Percentiles rank a stretch among this genome's conserved stretches.
phyloP scores from a whole-genome alignment of 139 green algal genomes.

The Chlorella sp. region DNA sequence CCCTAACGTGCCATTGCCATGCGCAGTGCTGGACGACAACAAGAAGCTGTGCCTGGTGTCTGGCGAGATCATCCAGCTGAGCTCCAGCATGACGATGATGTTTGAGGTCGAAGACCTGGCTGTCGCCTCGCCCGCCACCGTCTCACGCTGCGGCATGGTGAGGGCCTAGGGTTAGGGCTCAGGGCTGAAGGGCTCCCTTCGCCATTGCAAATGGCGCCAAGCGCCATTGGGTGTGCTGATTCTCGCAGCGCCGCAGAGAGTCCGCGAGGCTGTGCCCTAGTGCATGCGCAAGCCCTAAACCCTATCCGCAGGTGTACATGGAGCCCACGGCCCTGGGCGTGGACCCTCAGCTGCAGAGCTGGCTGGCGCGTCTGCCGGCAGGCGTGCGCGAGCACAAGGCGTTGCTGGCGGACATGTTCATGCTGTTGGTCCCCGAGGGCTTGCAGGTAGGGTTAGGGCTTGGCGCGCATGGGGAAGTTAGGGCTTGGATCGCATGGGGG shows the following conservation, averaged over 20 bases:
- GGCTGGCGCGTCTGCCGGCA: slow-evolving; percentile 48
- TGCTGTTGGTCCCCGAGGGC: slow-evolving; percentile 51
- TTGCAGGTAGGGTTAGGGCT: no score
- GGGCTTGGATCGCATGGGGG: no score
- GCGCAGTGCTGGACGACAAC: slow-evolving; percentile 85
- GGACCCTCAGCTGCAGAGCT: slow-evolving; percentile 58
- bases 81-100: slow-evolving; percentile 80
- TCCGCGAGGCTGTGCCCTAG: no score
- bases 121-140: slow-evolving; percentile 70
- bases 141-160: slow-evolving; percentile 71
- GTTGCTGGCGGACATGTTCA: slow-evolving; percentile 47
- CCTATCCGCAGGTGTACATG: slow-evolving; percentile 65
- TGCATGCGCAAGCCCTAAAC: no score
- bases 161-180: no score
- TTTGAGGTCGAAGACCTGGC: slow-evolving; percentile 73
- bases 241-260: no score
- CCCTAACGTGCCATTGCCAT: background rate
- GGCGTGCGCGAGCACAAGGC: slow-evolving; percentile 16
- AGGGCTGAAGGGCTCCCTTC: no score
- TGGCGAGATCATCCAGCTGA: slow-evolving; percentile 80
- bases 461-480: no score
- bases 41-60: slow-evolving; percentile 84
- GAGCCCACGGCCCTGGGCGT: slow-evolving; percentile 63
- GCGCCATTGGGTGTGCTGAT: no score
- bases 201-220: no score